Evolutionary conservation across 306 rosid genomes (phyloP).

Genomic region (Biancaea sappan): DNA sequence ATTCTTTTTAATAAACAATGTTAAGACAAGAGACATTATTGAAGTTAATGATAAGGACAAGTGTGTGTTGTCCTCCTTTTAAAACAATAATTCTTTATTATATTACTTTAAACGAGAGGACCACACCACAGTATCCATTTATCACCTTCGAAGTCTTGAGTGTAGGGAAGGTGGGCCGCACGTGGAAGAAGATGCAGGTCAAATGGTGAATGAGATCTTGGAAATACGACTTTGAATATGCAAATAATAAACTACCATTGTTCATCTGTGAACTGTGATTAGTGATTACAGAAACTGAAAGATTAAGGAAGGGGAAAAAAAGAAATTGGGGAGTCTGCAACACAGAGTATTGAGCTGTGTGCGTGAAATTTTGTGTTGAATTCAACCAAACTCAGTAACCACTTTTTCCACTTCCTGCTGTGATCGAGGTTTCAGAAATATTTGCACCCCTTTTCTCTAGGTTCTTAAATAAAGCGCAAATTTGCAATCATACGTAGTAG

Average conservation of each 20-base stretch:
- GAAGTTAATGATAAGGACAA: no score
- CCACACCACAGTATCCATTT: background rate
- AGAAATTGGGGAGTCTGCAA: constrained; percentile 22
- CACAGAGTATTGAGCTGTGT: background rate
- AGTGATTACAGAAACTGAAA: background rate
- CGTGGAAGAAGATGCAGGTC: constrained; percentile 33
- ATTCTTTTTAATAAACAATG: no score
- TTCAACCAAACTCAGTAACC: background rate
- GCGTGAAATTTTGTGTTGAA: background rate
- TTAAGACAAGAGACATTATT: no score
- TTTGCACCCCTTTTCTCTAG: background rate
- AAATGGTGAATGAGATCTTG: constrained; percentile 17
- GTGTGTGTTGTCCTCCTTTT: no score
- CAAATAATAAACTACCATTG: constrained; percentile 27
- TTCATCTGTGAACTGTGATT: background rate
- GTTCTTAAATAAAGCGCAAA: background rate
- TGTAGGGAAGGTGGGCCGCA: constrained; percentile 30
- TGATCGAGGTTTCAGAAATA: background rate
- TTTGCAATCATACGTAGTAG: background rate
- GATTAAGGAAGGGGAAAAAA: background rate
- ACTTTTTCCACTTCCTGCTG: background rate
- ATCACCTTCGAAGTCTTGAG: no score
- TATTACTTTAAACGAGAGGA: no score
- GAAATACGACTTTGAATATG: constrained; percentile 15
- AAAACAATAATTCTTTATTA: no score